Evolutionary conservation across 108 stramenopile species (phyloP).

Genomic region (Stephanodiscus minutulus): DNA sequence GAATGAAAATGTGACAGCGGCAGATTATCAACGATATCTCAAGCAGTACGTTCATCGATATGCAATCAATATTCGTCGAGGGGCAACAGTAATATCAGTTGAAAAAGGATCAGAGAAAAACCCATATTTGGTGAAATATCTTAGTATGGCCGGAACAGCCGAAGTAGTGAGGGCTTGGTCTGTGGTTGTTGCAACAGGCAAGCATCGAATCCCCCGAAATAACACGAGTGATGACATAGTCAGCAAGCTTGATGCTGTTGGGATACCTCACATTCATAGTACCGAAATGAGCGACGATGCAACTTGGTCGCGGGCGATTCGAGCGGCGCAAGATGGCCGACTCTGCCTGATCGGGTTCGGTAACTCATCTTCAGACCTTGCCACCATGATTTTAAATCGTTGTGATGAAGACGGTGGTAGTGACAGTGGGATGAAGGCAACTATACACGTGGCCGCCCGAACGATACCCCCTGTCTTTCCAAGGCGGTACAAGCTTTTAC

Average conservation of each 20-base stretch:
- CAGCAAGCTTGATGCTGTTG: slow-evolving; percentile 19
- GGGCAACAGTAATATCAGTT: slow-evolving; percentile 42
- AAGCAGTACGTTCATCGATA: slow-evolving; percentile 45
- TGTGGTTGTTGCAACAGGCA: slow-evolving; percentile 57
- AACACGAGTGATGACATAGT: slow-evolving; percentile 44
- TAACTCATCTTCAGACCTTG: slow-evolving; percentile 52
- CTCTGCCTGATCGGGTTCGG: slow-evolving; percentile 55
- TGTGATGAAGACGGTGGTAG: slow-evolving; percentile 11
- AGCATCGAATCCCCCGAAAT: slow-evolving; percentile 40
- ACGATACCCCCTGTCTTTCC: slow-evolving; percentile 61
- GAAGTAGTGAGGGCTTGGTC: slow-evolving; percentile 31
- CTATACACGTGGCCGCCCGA: slow-evolving; percentile 53
- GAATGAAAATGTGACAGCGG: slow-evolving; percentile 40
- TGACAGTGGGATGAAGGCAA: slow-evolving; percentile 17
- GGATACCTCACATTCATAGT: slow-evolving; percentile 40
- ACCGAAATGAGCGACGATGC: slow-evolving; percentile 29
- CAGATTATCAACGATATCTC: slow-evolving; percentile 52
- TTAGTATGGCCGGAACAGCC: slow-evolving; percentile 4
- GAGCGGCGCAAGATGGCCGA: slow-evolving; percentile 37
- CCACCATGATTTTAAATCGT: slow-evolving; percentile 36
- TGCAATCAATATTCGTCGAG: slow-evolving; percentile 46
- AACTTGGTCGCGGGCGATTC: slow-evolving; percentile 29
- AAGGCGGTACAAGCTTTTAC: slow-evolving; percentile 26
- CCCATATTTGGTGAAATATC: slow-evolving; percentile 39
- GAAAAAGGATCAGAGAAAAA: slow-evolving; percentile 26